A percentile compares a stretch with the other conserved stretches of the same genome.
These are phyloP conservation scores for Trametes versicolor DNA, from an alignment of 1,284 basidiomycete genomes.

Conservation along the genomic window DNA sequence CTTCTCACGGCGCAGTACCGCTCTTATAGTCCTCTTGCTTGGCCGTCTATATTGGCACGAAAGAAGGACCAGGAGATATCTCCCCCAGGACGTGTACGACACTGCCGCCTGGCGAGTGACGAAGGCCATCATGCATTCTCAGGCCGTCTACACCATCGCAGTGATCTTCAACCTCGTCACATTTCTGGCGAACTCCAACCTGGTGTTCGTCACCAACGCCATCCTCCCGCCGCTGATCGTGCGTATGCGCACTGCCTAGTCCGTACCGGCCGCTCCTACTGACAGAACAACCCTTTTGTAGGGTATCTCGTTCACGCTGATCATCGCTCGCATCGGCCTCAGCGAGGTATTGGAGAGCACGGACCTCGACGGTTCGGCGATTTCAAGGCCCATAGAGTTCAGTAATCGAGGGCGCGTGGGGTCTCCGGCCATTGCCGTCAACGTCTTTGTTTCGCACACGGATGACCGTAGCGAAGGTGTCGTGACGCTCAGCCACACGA, in stretches of 20 bases:
- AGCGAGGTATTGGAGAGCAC: background rate
- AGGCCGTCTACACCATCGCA: background rate
- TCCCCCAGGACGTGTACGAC: too few relatives aligned
- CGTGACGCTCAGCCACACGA: too few relatives aligned
- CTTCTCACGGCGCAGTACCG: too few relatives aligned
- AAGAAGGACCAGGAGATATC: too few relatives aligned
- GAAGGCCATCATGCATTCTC: background rate
- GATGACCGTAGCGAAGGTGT: background rate
- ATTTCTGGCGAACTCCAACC: background rate
- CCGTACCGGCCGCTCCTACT: too few relatives aligned
- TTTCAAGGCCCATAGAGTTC: too few relatives aligned
- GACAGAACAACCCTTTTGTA: background rate
- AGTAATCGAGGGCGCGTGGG: too few relatives aligned
- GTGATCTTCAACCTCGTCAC: background rate
- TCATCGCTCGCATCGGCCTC: constrained; percentile 10
- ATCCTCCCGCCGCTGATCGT: background rate
- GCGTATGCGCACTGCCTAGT: background rate
- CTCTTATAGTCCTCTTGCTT: too few relatives aligned
- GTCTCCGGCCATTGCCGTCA: too few relatives aligned
- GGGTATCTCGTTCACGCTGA: constrained; percentile 11
- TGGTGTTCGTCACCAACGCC: background rate
- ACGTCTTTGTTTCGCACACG: background rate
- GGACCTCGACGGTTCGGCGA: too few relatives aligned
- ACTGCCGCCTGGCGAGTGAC: background rate
- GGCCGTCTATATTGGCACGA: too few relatives aligned